Evolutionary conservation across 2,329 filamentous ascomycete genomes (phyloP), one percentile per base, ranked within the genome.

Genomic region (Pseudogymnoascus sp.): DNA sequence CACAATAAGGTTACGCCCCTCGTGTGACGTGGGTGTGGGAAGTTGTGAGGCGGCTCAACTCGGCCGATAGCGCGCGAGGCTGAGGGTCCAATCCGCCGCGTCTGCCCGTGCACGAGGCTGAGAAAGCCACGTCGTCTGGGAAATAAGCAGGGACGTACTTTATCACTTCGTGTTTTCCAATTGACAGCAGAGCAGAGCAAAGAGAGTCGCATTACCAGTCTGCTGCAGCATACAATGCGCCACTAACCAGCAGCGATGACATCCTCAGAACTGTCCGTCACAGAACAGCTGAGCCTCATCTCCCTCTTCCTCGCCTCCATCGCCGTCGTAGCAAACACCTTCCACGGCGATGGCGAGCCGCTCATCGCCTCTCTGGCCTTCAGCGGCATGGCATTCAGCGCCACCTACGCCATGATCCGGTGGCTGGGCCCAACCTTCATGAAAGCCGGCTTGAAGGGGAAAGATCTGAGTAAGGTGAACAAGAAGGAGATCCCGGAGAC

Each of bases 351-450:
- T 76, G 93, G 92, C 69, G 92, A 95, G 70, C 93, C 95, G 39
- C 83, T 99, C 71, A 82, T 96, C 69, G 93, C 92, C 8, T 96
- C 92, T 0, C 80, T 96, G 64, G 91, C 93, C 14, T 89, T 98
- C 71, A 95, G 91, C 72, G 85, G 89, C 21, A 81, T 96, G 69
- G 92, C 90, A 37, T 99, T 96, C 75, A 82, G 88, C 3, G 85
- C 89, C 60, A 87, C 87, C 66, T 98, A 90, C 76, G 86, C 90
- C 71, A 85, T 97, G 79, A 93, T 98, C 76, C 83, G 90, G 79
- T 98, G 93, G 93, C 88, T 97, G 5, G 93, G 93, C 1, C 87
- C 90, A 64, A 88, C 90, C 1, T 98, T 99, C 75, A 88, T 97
- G 74, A 87, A 85, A 70, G 90, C 90, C 39, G 95, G 93, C 14